These are phyloP conservation scores for Fusarium coicis DNA, from an alignment of 2,329 filamentous ascomycete genomes.

Conservation along the genomic window DNA sequence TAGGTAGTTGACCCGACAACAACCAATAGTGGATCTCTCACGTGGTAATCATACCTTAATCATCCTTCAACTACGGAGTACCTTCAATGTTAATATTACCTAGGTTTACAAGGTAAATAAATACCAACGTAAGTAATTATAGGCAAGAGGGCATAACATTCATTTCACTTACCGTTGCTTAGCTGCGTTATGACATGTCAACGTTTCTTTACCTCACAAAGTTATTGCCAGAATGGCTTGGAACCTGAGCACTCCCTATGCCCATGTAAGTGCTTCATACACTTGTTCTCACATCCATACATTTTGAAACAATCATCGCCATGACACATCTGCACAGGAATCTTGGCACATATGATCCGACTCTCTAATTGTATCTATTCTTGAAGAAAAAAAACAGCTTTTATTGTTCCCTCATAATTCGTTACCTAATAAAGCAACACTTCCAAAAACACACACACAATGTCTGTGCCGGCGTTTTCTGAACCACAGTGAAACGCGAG, in stretches of 20 bases:
- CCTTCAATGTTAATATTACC: not conserved
- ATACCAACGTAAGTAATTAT: not conserved
- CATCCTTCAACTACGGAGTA: not conserved
- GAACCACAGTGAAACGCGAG: conserved; percentile 4
- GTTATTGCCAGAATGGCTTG: not conserved
- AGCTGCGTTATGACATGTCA: not conserved
- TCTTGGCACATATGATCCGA: conserved; percentile 26
- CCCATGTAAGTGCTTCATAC: not conserved
- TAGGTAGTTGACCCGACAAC: conserved; percentile 36
- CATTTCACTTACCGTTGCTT: not conserved
- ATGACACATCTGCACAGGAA: conserved; percentile 6
- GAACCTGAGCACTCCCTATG: not conserved
- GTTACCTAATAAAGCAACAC: conserved; percentile 53
- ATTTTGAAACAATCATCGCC: not conserved
- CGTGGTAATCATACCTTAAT: not conserved
- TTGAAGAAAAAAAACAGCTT: conserved; percentile 48
- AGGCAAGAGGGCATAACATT: not conserved
- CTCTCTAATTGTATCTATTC: conserved; percentile 40
- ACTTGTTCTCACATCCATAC: not conserved
- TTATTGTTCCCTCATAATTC: conserved; percentile 55
- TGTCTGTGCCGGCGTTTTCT: conserved; percentile 44
- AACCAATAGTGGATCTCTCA: conserved; percentile 9
- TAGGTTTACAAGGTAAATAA: not conserved
- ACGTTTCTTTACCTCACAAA: not conserved
- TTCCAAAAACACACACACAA: conserved; percentile 48